Conservation (phyloP, 2,329 filamentous ascomycete species). For the Pseudophaeomoniella oleicola region DNA sequence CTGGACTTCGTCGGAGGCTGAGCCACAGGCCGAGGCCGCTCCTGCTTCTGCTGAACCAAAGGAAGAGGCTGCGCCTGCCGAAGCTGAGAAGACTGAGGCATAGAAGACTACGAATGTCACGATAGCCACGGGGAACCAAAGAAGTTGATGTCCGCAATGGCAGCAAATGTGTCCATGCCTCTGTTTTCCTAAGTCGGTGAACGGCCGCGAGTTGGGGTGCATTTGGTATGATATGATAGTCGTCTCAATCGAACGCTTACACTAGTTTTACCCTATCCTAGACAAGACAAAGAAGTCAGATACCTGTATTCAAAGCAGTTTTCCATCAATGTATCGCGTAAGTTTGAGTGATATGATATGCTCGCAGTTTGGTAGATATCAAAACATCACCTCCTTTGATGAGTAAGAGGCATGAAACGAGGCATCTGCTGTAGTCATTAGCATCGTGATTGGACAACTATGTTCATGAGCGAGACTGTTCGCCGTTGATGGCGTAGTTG, state of each 20-base stretch:
- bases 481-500: too few species aligned
- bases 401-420: too few species aligned
- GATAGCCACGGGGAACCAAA: background rate
- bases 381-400: too few species aligned
- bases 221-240: background rate
- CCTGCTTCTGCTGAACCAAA: conserved; percentile 12
- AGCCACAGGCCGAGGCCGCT: conserved; percentile 49
- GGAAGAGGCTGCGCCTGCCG: conserved; percentile 9
- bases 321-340: too few species aligned
- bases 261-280: background rate
- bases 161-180: background rate
- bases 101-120: background rate
- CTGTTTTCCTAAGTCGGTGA: background rate
- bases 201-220: background rate
- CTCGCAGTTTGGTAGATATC: too few species aligned
- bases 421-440: too few species aligned
- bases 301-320: too few species aligned
- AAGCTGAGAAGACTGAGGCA: conserved; percentile 10
- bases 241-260: background rate
- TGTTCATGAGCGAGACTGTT: too few species aligned
- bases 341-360: too few species aligned
- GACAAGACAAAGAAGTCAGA: background rate
- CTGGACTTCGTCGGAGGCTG: conserved; percentile 97
- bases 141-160: background rate
- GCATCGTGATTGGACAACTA: too few species aligned